Conservation (phyloP, 2,329 filamentous ascomycete genomes). For the Microsporum ferrugineum region DNA sequence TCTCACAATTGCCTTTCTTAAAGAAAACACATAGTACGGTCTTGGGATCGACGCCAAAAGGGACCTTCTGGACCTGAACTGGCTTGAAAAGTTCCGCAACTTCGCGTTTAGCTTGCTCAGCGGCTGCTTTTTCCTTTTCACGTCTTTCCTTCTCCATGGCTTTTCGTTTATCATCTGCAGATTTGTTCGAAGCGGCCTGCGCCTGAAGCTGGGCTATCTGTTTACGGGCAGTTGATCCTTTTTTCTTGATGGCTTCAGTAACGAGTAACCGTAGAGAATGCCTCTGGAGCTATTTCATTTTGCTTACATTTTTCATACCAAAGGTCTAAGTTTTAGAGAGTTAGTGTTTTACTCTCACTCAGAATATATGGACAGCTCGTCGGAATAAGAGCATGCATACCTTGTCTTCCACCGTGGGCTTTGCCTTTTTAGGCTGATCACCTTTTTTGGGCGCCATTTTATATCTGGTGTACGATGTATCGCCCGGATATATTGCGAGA, state of each 20-base stretch:
- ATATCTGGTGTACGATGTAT: neutral
- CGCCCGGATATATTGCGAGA: neutral
- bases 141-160: slow-evolving; percentile 52
- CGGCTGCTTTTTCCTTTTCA: slow-evolving; percentile 82
- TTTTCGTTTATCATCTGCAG: slow-evolving; percentile 78
- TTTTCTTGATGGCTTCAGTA: slow-evolving; percentile 50
- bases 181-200: slow-evolving; percentile 61
- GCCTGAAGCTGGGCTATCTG: slow-evolving; percentile 74
- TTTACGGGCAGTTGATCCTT: slow-evolving; percentile 80
- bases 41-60: slow-evolving; percentile 96
- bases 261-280: too few relatives aligned
- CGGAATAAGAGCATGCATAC: slow-evolving; percentile 22
- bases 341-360: neutral
- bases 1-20: slow-evolving; percentile 95
- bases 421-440: slow-evolving; percentile 39
- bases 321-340: slow-evolving; percentile 51
- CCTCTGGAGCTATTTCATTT: slow-evolving; percentile 17
- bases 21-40: slow-evolving; percentile 92
- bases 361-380: neutral
- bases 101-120: slow-evolving; percentile 73
- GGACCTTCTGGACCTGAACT: slow-evolving; percentile 91
- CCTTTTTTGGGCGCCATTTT: slow-evolving; percentile 40
- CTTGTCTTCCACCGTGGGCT: slow-evolving; percentile 64
- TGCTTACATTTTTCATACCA: slow-evolving; percentile 83
- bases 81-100: slow-evolving; percentile 75